Evolutionary conservation across 2,329 filamentous ascomycete genomes (phyloP).

Genomic region (Cladosporium sp.): DNA sequence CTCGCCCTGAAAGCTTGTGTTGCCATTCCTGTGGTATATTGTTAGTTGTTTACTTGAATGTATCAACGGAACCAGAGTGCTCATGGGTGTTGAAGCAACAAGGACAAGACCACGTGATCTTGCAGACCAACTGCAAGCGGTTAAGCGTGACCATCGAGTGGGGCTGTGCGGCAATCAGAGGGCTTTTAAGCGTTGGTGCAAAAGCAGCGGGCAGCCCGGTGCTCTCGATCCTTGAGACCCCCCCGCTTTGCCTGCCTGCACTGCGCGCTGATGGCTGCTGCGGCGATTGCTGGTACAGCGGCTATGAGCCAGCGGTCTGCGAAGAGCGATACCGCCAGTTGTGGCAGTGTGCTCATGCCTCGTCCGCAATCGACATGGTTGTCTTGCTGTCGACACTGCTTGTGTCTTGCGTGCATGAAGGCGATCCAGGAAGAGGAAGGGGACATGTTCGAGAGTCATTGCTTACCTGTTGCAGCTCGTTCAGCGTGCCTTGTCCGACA

Average conservation of each 20-base stretch:
- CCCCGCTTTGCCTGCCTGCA: slow-evolving; percentile 45
- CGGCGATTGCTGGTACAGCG: slow-evolving; percentile 25
- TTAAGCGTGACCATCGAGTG: slow-evolving; percentile 34
- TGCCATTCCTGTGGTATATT: slow-evolving; percentile 78
- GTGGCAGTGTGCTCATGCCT: background rate
- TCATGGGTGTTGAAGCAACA: background rate
- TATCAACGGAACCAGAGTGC: background rate
- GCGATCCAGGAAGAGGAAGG: slow-evolving; percentile 23
- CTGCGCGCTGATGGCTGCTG: slow-evolving; percentile 19
- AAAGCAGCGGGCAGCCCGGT: slow-evolving; percentile 47
- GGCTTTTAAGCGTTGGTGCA: slow-evolving; percentile 49
- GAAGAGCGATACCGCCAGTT: background rate
- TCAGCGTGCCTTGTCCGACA: slow-evolving; percentile 81
- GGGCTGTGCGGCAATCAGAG: slow-evolving; percentile 23
- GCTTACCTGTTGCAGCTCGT: slow-evolving; percentile 81
- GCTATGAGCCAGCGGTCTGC: slow-evolving; percentile 16
- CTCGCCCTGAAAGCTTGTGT: slow-evolving; percentile 79
- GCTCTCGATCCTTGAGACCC: slow-evolving; percentile 38
- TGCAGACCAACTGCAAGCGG: slow-evolving; percentile 37
- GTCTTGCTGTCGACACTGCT: background rate
- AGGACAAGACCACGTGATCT: slow-evolving; percentile 22
- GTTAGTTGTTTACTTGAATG: background rate
- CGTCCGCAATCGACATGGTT: background rate
- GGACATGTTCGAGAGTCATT: slow-evolving; percentile 24
- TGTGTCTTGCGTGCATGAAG: background rate